Percentiles rank a stretch among this genome's conserved stretches.
Evolutionary conservation across 1,284 basidiomycete species (phyloP).

Genomic region (Ustilago lituana): DNA sequence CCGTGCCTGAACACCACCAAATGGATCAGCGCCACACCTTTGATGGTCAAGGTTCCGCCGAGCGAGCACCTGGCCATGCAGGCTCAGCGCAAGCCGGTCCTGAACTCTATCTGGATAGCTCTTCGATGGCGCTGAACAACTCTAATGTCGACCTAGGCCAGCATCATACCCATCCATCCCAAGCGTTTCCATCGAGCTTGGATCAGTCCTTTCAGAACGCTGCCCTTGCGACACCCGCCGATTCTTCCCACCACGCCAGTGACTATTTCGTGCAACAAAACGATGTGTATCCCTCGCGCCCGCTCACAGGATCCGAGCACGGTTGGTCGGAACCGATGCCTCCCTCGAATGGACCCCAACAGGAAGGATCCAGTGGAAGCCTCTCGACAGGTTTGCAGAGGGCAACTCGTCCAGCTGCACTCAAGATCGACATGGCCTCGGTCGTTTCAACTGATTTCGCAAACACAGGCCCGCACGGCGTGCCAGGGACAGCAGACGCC

Average conservation of each 20-base stretch:
- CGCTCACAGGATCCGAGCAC: slow-evolving; percentile 30
- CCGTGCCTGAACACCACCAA: background rate
- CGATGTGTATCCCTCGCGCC: slow-evolving; percentile 18
- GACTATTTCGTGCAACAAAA: slow-evolving; percentile 15
- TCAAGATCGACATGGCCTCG: slow-evolving; percentile 37
- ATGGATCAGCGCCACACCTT: too few relatives aligned
- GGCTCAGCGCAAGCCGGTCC: too few relatives aligned
- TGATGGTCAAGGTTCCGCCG: background rate
- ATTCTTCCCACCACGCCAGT: background rate
- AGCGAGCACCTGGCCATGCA: slow-evolving; percentile 1
- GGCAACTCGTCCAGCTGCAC: slow-evolving; percentile 30
- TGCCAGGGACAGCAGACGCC: background rate
- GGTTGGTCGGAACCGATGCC: slow-evolving; percentile 17
- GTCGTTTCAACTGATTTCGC: slow-evolving; percentile 4
- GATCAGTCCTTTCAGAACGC: background rate
- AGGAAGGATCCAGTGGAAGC: background rate
- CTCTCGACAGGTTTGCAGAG: slow-evolving; percentile 14
- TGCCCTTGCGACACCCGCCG: background rate
- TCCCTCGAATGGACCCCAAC: background rate
- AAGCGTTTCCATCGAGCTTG: slow-evolving; percentile 2
- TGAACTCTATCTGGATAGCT: slow-evolving; percentile 16
- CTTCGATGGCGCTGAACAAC: slow-evolving; percentile 4
- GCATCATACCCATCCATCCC: background rate
- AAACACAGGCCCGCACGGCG: background rate
- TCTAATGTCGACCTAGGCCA: slow-evolving; percentile 2